Percentiles rank a stretch among this genome's conserved stretches.
Conservation (phyloP, 2,329 filamentous ascomycete species). For the Xylaria sp. region DNA sequence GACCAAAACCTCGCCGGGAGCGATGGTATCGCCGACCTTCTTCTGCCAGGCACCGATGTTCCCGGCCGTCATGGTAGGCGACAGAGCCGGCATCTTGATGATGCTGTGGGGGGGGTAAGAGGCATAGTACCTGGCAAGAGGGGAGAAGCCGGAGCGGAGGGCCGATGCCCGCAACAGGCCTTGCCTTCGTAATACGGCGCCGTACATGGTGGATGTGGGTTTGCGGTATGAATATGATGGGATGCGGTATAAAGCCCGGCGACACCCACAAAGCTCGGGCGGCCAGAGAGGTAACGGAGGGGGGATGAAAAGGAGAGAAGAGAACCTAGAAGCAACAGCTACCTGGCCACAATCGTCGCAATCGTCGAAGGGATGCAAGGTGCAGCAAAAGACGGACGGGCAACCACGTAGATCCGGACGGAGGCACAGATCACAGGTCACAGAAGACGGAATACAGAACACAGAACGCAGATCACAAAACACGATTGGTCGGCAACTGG, state of each 20-base stretch:
- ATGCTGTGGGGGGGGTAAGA: slow-evolving; percentile 95
- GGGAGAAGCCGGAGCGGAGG: slow-evolving; percentile 63
- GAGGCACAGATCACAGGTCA: slow-evolving; percentile 31
- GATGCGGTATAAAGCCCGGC: slow-evolving; percentile 39
- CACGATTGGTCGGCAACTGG: slow-evolving; percentile 34
- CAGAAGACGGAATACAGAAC: slow-evolving; percentile 38
- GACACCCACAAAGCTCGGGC: slow-evolving; percentile 35
- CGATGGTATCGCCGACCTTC: slow-evolving; percentile 88
- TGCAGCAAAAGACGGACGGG: slow-evolving; percentile 31
- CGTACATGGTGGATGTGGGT: slow-evolving; percentile 63
- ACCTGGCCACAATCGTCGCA: slow-evolving; percentile 32
- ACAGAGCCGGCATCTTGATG: slow-evolving; percentile 97
- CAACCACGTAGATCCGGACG: slow-evolving; percentile 35
- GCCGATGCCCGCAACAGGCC: slow-evolving; percentile 64
- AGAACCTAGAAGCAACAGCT: slow-evolving; percentile 25
- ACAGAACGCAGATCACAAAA: slow-evolving; percentile 23
- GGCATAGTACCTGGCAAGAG: slow-evolving; percentile 73
- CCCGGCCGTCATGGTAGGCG: slow-evolving; percentile 95
- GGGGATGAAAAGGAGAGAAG: not conserved
- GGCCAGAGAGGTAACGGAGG: not conserved
- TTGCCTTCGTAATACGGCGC: slow-evolving; percentile 72
- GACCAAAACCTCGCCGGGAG: slow-evolving; percentile 93
- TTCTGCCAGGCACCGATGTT: slow-evolving; percentile 99
- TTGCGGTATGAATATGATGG: not conserved
- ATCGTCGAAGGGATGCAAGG: slow-evolving; percentile 17